Conservation (phyloP, 2,329 filamentous ascomycete species). For the Curvularia spicifera region DNA sequence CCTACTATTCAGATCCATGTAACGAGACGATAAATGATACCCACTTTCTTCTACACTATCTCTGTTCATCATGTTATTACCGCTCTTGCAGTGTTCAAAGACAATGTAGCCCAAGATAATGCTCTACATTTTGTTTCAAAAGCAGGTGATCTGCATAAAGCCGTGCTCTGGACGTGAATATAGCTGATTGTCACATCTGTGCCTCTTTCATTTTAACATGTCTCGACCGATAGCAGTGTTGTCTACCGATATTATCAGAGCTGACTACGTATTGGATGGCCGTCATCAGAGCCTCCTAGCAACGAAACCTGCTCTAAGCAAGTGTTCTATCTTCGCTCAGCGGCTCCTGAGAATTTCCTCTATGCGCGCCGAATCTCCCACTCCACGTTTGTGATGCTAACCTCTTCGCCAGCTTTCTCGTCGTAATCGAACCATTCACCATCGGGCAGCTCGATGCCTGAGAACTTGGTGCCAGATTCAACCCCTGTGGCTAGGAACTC, state of each 20-base stretch:
- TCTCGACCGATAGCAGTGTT: background rate
- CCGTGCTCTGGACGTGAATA: background rate
- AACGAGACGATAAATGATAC: background rate
- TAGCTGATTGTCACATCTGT: background rate
- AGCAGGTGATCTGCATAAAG: background rate
- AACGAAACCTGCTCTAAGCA: background rate
- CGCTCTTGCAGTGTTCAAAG: background rate
- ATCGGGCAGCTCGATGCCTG: conserved; percentile 79
- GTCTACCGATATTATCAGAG: background rate
- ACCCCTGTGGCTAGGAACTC: conserved; percentile 85
- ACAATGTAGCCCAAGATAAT: background rate
- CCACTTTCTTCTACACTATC: background rate
- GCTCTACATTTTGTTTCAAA: background rate
- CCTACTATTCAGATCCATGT: background rate
- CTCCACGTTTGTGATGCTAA: conserved; percentile 86
- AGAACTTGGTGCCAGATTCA: conserved; percentile 83
- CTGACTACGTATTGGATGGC: background rate
- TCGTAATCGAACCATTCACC: conserved; percentile 99
- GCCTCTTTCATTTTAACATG: background rate
- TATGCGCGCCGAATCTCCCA: conserved; percentile 83
- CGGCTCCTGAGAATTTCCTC: background rate
- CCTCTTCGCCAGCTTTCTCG: conserved; percentile 89
- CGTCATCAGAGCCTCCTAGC: background rate
- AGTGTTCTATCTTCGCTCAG: background rate
- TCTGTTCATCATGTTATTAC: background rate